phyloP scores from a whole-genome alignment of 2,329 filamentous ascomycete genomes.

The Lasiodiplodia theobromae region DNA sequence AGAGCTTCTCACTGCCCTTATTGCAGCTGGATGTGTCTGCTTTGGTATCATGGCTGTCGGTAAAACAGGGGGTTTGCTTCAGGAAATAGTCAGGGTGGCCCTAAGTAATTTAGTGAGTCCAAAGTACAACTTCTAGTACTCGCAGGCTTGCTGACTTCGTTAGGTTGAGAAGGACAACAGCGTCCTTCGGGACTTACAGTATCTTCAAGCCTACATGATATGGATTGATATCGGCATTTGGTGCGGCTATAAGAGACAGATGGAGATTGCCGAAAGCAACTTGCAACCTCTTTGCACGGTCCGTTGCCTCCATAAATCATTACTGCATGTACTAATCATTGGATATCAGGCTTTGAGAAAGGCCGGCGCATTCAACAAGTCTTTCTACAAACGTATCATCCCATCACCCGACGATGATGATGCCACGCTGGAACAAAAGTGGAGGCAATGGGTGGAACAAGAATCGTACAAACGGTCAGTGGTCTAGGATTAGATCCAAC shows the following conservation, averaged over 20 bases:
- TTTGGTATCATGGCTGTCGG: constrained; percentile 42
- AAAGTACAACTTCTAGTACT: fast-evolving
- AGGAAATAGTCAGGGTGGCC: constrained; percentile 42
- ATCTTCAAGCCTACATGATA: constrained; percentile 59
- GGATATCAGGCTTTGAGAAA: constrained; percentile 56
- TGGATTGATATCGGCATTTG: constrained; percentile 63
- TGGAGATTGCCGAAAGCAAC: constrained; percentile 67
- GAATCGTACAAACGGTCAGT: constrained; percentile 61
- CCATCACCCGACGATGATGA: constrained; percentile 63
- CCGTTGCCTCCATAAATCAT: not conserved
- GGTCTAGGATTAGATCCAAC: constrained; percentile 29
- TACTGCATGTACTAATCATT: not conserved
- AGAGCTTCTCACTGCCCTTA: constrained; percentile 40
- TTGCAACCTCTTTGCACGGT: constrained; percentile 59
- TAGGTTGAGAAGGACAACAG: constrained; percentile 41
- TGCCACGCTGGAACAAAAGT: constrained; percentile 66
- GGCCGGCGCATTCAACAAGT: constrained; percentile 64
- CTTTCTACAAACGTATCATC: constrained; percentile 60
- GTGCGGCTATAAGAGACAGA: constrained; percentile 66
- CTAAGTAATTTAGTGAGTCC: constrained; percentile 35
- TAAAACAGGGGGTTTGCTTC: constrained; percentile 40
- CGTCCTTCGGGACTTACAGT: constrained; percentile 55
- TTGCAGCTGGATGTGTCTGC: constrained; percentile 43
- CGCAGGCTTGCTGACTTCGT: not conserved
- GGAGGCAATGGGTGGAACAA: constrained; percentile 68